Evolutionary conservation across 805 yeast species (phyloP).

Genomic region (Kuraishia capsulata): DNA sequence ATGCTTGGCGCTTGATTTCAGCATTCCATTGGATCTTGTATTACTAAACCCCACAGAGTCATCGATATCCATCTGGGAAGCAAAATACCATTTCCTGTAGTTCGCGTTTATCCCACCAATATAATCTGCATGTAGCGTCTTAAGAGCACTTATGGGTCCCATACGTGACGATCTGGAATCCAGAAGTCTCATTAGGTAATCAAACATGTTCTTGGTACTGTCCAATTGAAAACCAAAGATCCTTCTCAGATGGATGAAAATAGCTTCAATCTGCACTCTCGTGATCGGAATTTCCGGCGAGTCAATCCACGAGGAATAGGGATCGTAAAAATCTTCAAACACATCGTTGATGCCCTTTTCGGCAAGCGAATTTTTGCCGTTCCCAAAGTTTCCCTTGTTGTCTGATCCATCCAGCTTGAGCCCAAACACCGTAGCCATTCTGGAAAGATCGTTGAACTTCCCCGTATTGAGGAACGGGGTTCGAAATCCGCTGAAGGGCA

Average conservation of each 20-base stretch:
- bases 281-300: slow-evolving; percentile 36
- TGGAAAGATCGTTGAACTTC: slow-evolving; percentile 32
- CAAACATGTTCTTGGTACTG: slow-evolving; percentile 58
- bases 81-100: slow-evolving; percentile 71
- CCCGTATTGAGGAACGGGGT: slow-evolving; percentile 34
- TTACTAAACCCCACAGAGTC: slow-evolving; percentile 33
- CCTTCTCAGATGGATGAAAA: slow-evolving; percentile 40
- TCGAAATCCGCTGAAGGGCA: slow-evolving; percentile 29
- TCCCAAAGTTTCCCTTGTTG: slow-evolving; percentile 14
- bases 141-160: slow-evolving; percentile 45
- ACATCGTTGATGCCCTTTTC: slow-evolving; percentile 32
- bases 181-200: slow-evolving; percentile 47
- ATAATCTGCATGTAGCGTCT: slow-evolving; percentile 62
- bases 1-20: slow-evolving; percentile 8
- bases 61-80: slow-evolving; percentile 57
- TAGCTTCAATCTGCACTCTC: slow-evolving; percentile 43
- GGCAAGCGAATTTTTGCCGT: slow-evolving; percentile 15
- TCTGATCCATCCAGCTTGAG: slow-evolving; percentile 22
- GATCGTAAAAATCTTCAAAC: slow-evolving; percentile 35
- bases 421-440: slow-evolving; percentile 22
- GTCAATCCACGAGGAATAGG: slow-evolving; percentile 45
- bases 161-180: slow-evolving; percentile 66
- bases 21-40: slow-evolving; percentile 15
- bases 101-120: slow-evolving; percentile 66
- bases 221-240: slow-evolving; percentile 66